Evolutionary conservation across 2,329 filamentous ascomycete genomes (phyloP).

Genomic region (Clonostachys rosea): DNA sequence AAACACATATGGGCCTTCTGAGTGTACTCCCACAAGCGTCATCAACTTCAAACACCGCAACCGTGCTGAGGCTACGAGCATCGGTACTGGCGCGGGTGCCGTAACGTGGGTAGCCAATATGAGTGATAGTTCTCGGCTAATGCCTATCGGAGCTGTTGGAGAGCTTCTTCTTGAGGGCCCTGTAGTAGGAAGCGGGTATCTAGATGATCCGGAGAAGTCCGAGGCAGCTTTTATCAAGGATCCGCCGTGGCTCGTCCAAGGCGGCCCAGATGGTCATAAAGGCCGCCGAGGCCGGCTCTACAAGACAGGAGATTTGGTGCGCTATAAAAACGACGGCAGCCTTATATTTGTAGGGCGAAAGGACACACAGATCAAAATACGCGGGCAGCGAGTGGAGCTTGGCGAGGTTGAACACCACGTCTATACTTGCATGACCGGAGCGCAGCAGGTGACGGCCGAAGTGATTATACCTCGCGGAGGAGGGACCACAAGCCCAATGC

Average conservation of each 20-base stretch:
- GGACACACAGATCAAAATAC: conserved; percentile 33
- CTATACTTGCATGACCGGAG: conserved; percentile 21
- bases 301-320: conserved; percentile 9
- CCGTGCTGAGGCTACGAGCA: conserved; percentile 23
- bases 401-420: conserved; percentile 16
- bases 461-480: conserved; percentile 20
- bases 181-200: conserved; percentile 48
- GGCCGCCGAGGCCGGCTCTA: conserved; percentile 5
- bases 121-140: conserved; percentile 24
- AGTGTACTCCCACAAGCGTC: conserved; percentile 4
- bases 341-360: conserved; percentile 33
- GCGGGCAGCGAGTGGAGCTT: conserved; percentile 53
- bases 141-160: conserved; percentile 32
- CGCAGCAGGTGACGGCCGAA: conserved; percentile 36
- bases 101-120: conserved; percentile 32
- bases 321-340: conserved; percentile 19
- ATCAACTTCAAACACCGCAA: conserved; percentile 36
- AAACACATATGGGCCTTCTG: conserved; percentile 10
- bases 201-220: conserved; percentile 46
- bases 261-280: conserved; percentile 13
- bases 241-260: conserved; percentile 33
- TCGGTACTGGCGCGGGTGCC: conserved; percentile 1
- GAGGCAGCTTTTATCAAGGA: conserved; percentile 42
- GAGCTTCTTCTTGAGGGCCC: conserved; percentile 42
- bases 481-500: neutral